These are phyloP conservation scores for Trametes punicea DNA, from an alignment of 768 basidiomycete species.

Conservation along the genomic window DNA sequence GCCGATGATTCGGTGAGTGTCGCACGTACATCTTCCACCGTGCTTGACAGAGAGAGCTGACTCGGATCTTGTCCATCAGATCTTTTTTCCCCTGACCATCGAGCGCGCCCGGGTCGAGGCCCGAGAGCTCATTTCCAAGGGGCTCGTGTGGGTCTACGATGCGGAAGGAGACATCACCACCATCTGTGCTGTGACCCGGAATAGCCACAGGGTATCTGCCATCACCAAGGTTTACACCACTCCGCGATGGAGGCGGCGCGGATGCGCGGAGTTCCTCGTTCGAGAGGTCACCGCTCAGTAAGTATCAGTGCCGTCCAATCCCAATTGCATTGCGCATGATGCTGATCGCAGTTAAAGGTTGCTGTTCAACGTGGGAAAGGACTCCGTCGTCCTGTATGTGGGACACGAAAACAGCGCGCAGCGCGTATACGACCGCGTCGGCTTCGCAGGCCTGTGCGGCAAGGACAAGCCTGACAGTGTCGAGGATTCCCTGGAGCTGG, in stretches of 20 bases:
- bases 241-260: conserved; percentile 40
- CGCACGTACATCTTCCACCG: neutral
- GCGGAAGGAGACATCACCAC: conserved; percentile 40
- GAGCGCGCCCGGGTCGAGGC: conserved; percentile 44
- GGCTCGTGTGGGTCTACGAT: conserved; percentile 54
- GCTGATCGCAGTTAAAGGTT: conserved; percentile 34
- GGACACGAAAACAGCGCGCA: conserved; percentile 49
- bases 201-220: conserved; percentile 45
- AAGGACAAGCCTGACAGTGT: conserved; percentile 37
- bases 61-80: conserved; percentile 29
- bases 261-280: conserved; percentile 53
- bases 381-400: conserved; percentile 53
- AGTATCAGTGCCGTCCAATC: conserved; percentile 18
- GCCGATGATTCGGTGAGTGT: conserved; percentile 48
- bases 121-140: conserved; percentile 42
- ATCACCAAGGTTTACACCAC: conserved; percentile 60
- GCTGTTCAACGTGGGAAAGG: conserved; percentile 40
- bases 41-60: conserved; percentile 2
- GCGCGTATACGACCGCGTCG: conserved; percentile 51
- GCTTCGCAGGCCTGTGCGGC: conserved; percentile 46
- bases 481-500: conserved; percentile 52
- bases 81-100: conserved; percentile 42
- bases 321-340: neutral
- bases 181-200: conserved; percentile 57
- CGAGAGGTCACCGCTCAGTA: conserved; percentile 43